Evolutionary conservation across 1,284 basidiomycete genomes (phyloP).

Genomic region (Vanrija humicola): DNA sequence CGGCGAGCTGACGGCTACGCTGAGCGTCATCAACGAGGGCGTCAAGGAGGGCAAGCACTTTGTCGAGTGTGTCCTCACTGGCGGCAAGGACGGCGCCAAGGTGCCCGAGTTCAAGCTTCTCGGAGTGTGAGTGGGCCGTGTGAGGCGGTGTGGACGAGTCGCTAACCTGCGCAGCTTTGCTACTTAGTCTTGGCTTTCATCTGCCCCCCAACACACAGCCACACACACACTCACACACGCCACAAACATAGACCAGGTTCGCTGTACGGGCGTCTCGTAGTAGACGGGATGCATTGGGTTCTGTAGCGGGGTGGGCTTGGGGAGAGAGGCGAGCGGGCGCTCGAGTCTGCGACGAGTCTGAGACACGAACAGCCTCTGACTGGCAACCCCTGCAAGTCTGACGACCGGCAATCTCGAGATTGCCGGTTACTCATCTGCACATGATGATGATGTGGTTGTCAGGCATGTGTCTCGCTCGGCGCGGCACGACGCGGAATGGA

Average conservation of each 20-base stretch:
- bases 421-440: too few relatives aligned
- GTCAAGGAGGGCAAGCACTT: constrained; percentile 76
- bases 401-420: too few relatives aligned
- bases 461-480: too few relatives aligned
- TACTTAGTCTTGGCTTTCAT: not conserved
- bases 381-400: too few relatives aligned
- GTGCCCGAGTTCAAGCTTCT: constrained; percentile 73
- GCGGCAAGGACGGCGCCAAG: constrained; percentile 64
- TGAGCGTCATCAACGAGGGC: constrained; percentile 71
- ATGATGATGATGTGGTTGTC: too few relatives aligned
- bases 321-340: too few relatives aligned
- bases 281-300: too few relatives aligned
- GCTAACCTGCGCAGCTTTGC: too few relatives aligned
- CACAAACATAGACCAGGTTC: not conserved
- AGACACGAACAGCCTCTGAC: too few relatives aligned
- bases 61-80: constrained; percentile 74
- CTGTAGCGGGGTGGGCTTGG: too few relatives aligned
- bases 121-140: constrained; percentile 55
- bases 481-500: too few relatives aligned
- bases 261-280: not conserved
- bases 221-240: not conserved
- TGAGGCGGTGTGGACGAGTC: not conserved
- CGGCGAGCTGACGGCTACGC: constrained; percentile 50
- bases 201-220: not conserved
- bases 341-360: too few relatives aligned